These are phyloP conservation scores for Dysphania ambrosioides DNA, from an alignment of 148 eudicot genomes.

Conservation along the genomic window DNA sequence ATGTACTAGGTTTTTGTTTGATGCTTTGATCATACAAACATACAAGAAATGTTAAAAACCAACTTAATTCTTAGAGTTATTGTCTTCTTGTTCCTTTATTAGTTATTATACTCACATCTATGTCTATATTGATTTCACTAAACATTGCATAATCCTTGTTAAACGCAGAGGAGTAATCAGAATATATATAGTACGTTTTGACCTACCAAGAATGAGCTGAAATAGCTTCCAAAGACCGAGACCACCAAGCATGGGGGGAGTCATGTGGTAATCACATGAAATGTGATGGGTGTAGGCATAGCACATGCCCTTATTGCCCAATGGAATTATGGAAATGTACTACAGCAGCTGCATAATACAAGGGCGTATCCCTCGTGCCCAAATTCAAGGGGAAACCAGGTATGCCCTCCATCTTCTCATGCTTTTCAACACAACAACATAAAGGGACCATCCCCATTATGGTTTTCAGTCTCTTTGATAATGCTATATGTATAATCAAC, in stretches of 20 bases:
- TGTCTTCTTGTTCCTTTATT: no score
- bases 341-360: slow-evolving; percentile 36
- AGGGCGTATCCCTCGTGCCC: slow-evolving; percentile 38
- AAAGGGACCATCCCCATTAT: slow-evolving; percentile 18
- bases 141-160: no score
- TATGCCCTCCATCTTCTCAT: slow-evolving; percentile 32
- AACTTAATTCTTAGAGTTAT: no score
- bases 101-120: no score
- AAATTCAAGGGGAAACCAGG: slow-evolving; percentile 36
- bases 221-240: background rate
- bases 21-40: no score
- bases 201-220: background rate
- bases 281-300: slow-evolving; percentile 17
- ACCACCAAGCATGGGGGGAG: slow-evolving; percentile 15
- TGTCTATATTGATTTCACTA: no score
- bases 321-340: slow-evolving; percentile 33
- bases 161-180: background rate
- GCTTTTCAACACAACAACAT: slow-evolving; percentile 20
- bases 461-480: background rate
- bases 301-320: no score
- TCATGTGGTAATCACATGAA: slow-evolving; percentile 61
- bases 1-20: no score
- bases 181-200: background rate
- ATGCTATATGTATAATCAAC: background rate
- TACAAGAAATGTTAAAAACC: no score